Evolutionary conservation across 495 filamentous ascomycete species (phyloP), one percentile per base, ranked within the genome.

Genomic region (Beverwykella pulmonaria): DNA sequence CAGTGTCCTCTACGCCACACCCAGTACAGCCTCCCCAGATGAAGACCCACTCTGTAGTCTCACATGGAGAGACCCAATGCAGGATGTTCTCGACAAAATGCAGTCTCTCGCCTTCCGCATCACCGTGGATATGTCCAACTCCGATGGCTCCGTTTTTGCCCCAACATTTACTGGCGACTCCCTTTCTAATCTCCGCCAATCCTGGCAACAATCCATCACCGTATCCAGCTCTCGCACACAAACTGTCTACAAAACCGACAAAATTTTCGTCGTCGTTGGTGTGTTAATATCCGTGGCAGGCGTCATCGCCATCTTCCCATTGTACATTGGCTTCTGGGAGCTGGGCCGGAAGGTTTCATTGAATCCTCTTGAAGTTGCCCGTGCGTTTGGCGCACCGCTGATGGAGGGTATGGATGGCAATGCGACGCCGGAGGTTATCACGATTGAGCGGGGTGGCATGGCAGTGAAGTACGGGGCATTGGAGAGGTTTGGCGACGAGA

Each of bases 281-380:
- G 32, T 62, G 0, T n/a, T 70, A 2, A 30, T 65, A 15, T 70
- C 67, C 32, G 15, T 65, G 17, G 19, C 54, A 10, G 62, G 61
- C 39, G 61, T 68, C 27, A 32, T 47, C 0, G 61, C 56, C 7
- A 50, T 65, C 0, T 12, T 70, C 2, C 67, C 67, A 0, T 23
- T 70, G 9, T 70, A 65, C 27, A 23, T n/a, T 7, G 65, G 65
- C 6, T 71, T 61, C 48, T 68, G 61, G 65, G 65, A 68, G 27
- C 41, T 71, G 0, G 69, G 69, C 8, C 22, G 69, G 6, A 54
- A 58, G 12, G 60, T 65, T 12, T 57, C 47, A 23, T 26, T 71
- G 41, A 64, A 58, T 55, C 69, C 69, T 7, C 29, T 71, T 25
- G 69, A 71, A 61, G 52, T 68, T n/a, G 69, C 65, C 4, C 36